Percentiles rank a stretch among this genome's conserved stretches.
phyloP scores from a whole-genome alignment of 768 basidiomycete genomes.

The Panaeolus papilionaceus region DNA sequence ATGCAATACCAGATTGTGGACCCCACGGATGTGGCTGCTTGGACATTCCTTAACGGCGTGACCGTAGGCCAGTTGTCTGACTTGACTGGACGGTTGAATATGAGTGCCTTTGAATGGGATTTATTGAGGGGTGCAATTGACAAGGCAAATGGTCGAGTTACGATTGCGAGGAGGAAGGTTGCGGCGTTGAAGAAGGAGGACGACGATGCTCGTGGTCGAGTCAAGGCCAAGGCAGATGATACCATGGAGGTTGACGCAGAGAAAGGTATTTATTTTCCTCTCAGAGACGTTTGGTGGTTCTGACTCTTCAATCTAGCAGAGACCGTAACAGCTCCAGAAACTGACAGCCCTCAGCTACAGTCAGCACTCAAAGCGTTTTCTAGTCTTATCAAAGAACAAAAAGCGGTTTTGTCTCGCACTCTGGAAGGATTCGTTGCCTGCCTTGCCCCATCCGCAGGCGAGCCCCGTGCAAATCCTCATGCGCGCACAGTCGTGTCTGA shows the following conservation, averaged over 20 bases:
- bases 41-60: constrained; percentile 74
- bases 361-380: constrained; percentile 78
- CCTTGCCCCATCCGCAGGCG: constrained; percentile 53
- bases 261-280: constrained; percentile 41
- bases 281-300: not conserved
- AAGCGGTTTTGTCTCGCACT: constrained; percentile 70
- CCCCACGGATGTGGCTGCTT: constrained; percentile 87
- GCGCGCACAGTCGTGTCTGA: constrained; percentile 65
- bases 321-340: constrained; percentile 45
- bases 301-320: constrained; percentile 15
- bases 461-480: constrained; percentile 53
- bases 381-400: constrained; percentile 79
- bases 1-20: constrained; percentile 99
- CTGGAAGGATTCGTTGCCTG: constrained; percentile 78
- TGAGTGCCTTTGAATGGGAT: constrained; percentile 84
- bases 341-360: constrained; percentile 71
- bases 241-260: constrained; percentile 80
- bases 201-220: constrained; percentile 81
- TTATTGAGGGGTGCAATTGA: constrained; percentile 82
- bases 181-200: constrained; percentile 84
- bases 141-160: constrained; percentile 90
- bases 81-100: constrained; percentile 43
- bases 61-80: constrained; percentile 45
- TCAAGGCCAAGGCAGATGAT: constrained; percentile 65
- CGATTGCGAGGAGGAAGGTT: constrained; percentile 77